Conservation (phyloP, 192 early-diverging fungal species). For the Umbelopsis ramanniana region DNA sequence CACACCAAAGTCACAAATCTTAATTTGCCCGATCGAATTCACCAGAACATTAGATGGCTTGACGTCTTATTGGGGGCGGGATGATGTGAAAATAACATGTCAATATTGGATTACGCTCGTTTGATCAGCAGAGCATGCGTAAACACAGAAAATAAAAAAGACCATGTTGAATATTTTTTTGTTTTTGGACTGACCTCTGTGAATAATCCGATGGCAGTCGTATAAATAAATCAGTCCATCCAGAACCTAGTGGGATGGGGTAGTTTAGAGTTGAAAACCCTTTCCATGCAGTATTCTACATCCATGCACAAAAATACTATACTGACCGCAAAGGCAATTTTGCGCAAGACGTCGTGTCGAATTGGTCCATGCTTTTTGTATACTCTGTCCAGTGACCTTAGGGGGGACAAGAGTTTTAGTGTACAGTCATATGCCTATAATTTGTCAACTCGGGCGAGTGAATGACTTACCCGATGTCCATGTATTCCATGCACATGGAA, state of each 20-base stretch:
- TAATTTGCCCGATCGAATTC: constrained; percentile 79
- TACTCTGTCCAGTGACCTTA: constrained; percentile 81
- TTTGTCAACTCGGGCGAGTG: neutral
- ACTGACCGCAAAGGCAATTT: constrained; percentile 76
- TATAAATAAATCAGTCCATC: constrained; percentile 85
- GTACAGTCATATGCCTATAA: neutral
- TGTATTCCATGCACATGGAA: constrained; percentile 96
- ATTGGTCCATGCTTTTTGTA: constrained; percentile 89
- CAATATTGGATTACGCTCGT: constrained; percentile 17
- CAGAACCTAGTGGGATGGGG: constrained; percentile 48
- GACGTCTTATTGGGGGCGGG: constrained; percentile 58
- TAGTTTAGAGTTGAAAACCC: neutral
- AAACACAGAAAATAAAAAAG: neutral
- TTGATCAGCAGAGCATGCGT: constrained; percentile 4
- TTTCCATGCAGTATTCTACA: neutral
- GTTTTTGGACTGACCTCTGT: constrained; percentile 65
- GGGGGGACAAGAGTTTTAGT: neutral
- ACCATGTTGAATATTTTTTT: neutral
- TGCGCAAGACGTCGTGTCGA: constrained; percentile 80
- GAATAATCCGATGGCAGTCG: constrained; percentile 86
- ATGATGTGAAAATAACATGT: constrained; percentile 2
- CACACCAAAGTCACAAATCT: constrained; percentile 91
- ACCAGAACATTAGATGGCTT: constrained; percentile 90
- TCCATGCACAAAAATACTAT: neutral
- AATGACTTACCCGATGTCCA: constrained; percentile 74